Base-by-base conservation (phyloP, 805 yeast species). In the Suhomyces prunicola region DNA sequence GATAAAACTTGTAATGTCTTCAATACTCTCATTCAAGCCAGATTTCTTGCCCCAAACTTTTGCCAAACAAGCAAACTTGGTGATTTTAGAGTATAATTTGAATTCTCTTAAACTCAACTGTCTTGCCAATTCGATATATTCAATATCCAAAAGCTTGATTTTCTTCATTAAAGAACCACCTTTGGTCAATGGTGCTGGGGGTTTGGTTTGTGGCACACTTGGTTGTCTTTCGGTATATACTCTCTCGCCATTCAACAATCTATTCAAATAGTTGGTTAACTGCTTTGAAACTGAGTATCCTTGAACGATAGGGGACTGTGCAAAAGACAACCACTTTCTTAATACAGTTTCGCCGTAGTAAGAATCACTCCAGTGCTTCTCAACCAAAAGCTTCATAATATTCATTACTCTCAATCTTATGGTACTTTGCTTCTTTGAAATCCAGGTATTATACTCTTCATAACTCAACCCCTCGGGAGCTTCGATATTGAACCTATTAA, bases 391-490 rank as follows among this genome's bases (percentile, higher is more conserved):
- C 59, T 81, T 83, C 82, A 91, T 80, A 24, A 87, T 76, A 54
- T 83, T 82, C 54, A 88, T 75, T 8, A 88, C 88, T 53, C 89
- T 77, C 23, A 79, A 61, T 51, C 90, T 81, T 31, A 87, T 85
- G 1, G 89, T 90, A 53, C 74, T 76, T 54, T 86, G 83, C 62
- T 89, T 89, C 62, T 80, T 81, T 42, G 83, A 82, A 8, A 84
- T 76, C 97, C 97, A 90, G 8, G 78, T 69, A 45, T 83, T 82
- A 66, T 88, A 89, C 62, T 90, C 96, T 56, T 87, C 96, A 63
- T 84, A 88, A 54, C 88, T 83, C 54, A 93, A 70, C 0, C 96
- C 96, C 62, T 89, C 97, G 0, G 97, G 97, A 22, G 97, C 94
- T 56, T 82, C 82, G 13, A 83, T 70, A 51, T 84, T 79, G 68